Evolutionary conservation across 805 yeast species (phyloP).

Genomic region (Suhomyces sp.): DNA sequence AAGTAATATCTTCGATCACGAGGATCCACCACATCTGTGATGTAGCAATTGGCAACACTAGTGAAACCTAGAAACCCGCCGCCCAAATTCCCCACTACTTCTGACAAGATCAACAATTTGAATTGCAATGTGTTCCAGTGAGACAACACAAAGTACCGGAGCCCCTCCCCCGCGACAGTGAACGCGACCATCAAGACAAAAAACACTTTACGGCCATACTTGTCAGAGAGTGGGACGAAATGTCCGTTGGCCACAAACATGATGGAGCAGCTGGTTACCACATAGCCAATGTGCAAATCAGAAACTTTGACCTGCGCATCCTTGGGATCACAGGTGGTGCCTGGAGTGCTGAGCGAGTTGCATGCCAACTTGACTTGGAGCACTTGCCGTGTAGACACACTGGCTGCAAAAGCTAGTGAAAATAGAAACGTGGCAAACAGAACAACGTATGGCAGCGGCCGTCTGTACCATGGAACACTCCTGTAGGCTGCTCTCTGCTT

Average conservation of each 20-base stretch:
- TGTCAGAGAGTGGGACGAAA: slow-evolving; percentile 36
- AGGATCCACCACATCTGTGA: slow-evolving; percentile 70
- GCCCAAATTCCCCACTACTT: slow-evolving; percentile 47
- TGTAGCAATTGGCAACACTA: slow-evolving; percentile 63
- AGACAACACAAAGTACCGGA: slow-evolving; percentile 24
- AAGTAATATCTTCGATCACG: slow-evolving; percentile 54
- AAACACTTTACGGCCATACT: slow-evolving; percentile 34
- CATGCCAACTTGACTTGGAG: slow-evolving; percentile 30
- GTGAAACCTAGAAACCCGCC: slow-evolving; percentile 62
- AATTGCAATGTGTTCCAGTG: slow-evolving; percentile 29
- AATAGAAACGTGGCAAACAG: slow-evolving; percentile 40
- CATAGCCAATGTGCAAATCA: slow-evolving; percentile 44
- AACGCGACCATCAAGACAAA: slow-evolving; percentile 17
- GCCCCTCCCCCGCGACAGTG: slow-evolving; percentile 20
- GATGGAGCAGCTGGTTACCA: slow-evolving; percentile 42
- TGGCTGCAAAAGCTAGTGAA: slow-evolving; percentile 39
- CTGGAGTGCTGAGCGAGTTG: slow-evolving; percentile 14
- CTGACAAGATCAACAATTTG: slow-evolving; percentile 39
- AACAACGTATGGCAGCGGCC: slow-evolving; percentile 56
- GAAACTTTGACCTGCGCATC: slow-evolving; percentile 43
- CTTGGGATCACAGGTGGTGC: slow-evolving; percentile 26
- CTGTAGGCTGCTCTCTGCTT: slow-evolving; percentile 49
- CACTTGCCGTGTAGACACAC: slow-evolving; percentile 42
- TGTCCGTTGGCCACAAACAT: slow-evolving; percentile 57
- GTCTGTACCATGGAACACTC: slow-evolving; percentile 48